A percentile compares a stretch with the other conserved stretches of the same genome.
Evolutionary conservation across 768 basidiomycete species (phyloP).

Genomic region (Cubamyces sp.): DNA sequence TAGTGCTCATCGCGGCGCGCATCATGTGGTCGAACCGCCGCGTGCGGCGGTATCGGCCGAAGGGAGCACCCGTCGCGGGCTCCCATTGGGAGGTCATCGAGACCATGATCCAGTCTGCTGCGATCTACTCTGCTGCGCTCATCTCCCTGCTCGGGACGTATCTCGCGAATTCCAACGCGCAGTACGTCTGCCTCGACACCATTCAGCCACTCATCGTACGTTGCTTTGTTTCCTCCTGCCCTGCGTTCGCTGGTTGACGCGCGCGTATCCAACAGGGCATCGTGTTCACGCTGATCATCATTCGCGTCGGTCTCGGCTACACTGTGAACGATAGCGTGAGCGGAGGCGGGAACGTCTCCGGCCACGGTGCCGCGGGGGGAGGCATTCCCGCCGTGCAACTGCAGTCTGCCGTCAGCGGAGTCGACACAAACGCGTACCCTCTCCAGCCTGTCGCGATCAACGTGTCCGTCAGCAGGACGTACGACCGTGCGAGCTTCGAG

Average conservation of each 20-base stretch:
- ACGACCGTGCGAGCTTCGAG: conserved; percentile 12
- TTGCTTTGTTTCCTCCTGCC: neutral
- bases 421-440: neutral
- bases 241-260: neutral
- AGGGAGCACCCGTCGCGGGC: neutral
- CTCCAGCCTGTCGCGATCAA: conserved; percentile 14
- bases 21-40: conserved; percentile 23
- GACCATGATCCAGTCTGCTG: conserved; percentile 26
- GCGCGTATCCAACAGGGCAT: conserved; percentile 7
- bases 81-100: conserved; percentile 22
- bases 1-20: conserved; percentile 23
- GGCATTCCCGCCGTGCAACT: neutral
- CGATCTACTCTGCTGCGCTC: conserved; percentile 26
- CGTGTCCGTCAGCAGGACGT: conserved; percentile 10
- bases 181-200: conserved; percentile 21
- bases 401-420: neutral
- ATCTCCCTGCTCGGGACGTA: conserved; percentile 21
- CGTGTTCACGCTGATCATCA: conserved; percentile 26
- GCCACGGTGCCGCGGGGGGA: neutral
- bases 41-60: conserved; percentile 11
- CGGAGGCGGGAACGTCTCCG: neutral
- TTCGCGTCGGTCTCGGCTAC: conserved; percentile 25
- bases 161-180: conserved; percentile 25
- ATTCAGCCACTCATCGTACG: conserved; percentile 20
- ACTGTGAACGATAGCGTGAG: conserved; percentile 18